Evolutionary conservation across 306 rosid species (phyloP).

Genomic region (Begonia masoniana): DNA sequence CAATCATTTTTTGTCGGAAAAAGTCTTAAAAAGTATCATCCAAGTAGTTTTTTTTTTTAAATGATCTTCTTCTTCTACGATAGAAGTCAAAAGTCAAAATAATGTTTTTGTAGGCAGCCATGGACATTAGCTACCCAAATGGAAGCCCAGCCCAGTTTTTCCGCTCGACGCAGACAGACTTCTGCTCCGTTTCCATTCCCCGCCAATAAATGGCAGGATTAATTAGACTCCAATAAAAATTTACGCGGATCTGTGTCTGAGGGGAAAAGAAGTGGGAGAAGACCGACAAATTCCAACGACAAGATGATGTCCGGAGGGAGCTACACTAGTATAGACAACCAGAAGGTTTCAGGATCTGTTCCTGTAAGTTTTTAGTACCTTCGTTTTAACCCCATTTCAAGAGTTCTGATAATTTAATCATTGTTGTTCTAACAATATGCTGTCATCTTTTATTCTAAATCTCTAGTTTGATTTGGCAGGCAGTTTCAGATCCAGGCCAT

Average conservation of each 20-base stretch:
- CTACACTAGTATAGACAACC: constrained; percentile 57
- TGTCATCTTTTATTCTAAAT: not conserved
- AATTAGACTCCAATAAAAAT: too few species aligned
- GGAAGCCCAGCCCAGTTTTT: too few species aligned
- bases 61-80: too few species aligned
- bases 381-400: not conserved
- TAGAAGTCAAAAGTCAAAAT: too few species aligned
- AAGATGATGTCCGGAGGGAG: constrained; percentile 96
- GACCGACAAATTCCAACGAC: not conserved
- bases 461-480: constrained; percentile 29
- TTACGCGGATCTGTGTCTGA: not conserved
- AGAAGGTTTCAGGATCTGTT: constrained; percentile 75
- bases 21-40: too few species aligned
- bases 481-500: constrained; percentile 71
- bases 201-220: too few species aligned
- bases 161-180: too few species aligned
- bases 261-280: constrained; percentile 4
- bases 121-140: too few species aligned
- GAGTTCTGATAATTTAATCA: not conserved
- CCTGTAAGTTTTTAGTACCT: constrained; percentile 32
- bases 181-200: too few species aligned
- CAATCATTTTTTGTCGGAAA: too few species aligned
- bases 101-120: too few species aligned
- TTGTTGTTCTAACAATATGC: not conserved
- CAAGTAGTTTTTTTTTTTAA: too few species aligned